Evolutionary conservation across 495 filamentous ascomycete genomes (phyloP).

Genomic region (Annulohypoxylon maeteangense): DNA sequence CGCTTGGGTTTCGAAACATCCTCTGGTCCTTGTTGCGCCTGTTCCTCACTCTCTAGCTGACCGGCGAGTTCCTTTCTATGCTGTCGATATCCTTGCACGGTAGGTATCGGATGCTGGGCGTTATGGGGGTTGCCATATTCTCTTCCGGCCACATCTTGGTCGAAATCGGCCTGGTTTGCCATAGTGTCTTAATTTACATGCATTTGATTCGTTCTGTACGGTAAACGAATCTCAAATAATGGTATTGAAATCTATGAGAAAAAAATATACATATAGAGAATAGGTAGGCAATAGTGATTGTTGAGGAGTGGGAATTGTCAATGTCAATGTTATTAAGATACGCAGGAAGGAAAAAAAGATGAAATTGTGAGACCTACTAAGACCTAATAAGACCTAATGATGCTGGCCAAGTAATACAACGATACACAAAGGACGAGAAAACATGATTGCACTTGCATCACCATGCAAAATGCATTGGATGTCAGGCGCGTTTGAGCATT

Average conservation of each 20-base stretch:
- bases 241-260: not conserved
- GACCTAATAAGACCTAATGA: slow-evolving; percentile 4
- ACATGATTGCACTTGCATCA: slow-evolving; percentile 36
- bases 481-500: slow-evolving; percentile 15
- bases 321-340: not conserved
- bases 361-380: not conserved
- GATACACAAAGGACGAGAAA: slow-evolving; percentile 17
- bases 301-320: not conserved
- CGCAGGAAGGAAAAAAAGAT: not conserved
- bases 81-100: slow-evolving; percentile 69
- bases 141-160: slow-evolving; percentile 56
- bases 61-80: slow-evolving; percentile 61
- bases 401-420: not conserved
- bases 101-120: slow-evolving; percentile 68
- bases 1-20: slow-evolving; percentile 52
- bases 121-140: slow-evolving; percentile 65
- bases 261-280: not conserved
- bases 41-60: slow-evolving; percentile 50
- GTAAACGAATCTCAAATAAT: not conserved
- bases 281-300: not conserved
- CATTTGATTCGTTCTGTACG: not conserved
- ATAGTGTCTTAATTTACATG: slow-evolving; percentile 12
- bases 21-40: slow-evolving; percentile 53
- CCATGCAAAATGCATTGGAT: slow-evolving; percentile 25
- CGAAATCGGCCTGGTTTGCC: slow-evolving; percentile 53